These are phyloP conservation scores for Myotisia sp. DNA, from an alignment of 2,329 filamentous ascomycete genomes.

Conservation along the genomic window DNA sequence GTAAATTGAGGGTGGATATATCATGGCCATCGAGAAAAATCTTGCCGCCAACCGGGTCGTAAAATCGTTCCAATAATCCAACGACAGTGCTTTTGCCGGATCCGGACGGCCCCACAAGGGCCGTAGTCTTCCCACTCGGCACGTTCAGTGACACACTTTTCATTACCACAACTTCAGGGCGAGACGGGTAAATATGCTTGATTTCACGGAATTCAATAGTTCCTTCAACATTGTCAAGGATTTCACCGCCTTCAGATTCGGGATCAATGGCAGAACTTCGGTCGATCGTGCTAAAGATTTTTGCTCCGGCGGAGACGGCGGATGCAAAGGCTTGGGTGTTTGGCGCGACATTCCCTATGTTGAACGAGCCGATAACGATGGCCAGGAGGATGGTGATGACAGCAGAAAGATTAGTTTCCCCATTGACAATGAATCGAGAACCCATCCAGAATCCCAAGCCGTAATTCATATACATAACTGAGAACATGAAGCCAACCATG, in stretches of 20 bases:
- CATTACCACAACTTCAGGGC: slow-evolving; percentile 82
- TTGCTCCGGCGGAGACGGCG: slow-evolving; percentile 67
- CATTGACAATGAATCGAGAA: slow-evolving; percentile 55
- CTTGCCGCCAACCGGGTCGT: slow-evolving; percentile 67
- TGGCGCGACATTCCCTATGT: slow-evolving; percentile 72
- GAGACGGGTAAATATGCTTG: slow-evolving; percentile 87
- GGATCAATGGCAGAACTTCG: slow-evolving; percentile 73
- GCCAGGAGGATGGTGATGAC: slow-evolving; percentile 79
- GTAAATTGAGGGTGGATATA: slow-evolving; percentile 66
- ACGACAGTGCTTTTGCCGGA: slow-evolving; percentile 93
- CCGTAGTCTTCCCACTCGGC: slow-evolving; percentile 81
- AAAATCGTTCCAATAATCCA: slow-evolving; percentile 85
- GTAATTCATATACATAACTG: slow-evolving; percentile 73
- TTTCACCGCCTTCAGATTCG: slow-evolving; percentile 54
- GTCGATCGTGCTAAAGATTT: slow-evolving; percentile 92
- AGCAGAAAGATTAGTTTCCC: slow-evolving; percentile 50
- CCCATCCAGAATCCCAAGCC: slow-evolving; percentile 82
- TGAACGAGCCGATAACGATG: slow-evolving; percentile 86
- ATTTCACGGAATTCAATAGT: slow-evolving; percentile 67
- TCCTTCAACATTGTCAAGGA: slow-evolving; percentile 58
- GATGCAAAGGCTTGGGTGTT: slow-evolving; percentile 77
- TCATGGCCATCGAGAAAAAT: slow-evolving; percentile 74
- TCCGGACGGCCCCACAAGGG: slow-evolving; percentile 83
- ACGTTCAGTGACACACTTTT: slow-evolving; percentile 64
- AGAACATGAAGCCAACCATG: slow-evolving; percentile 76